Base-by-base conservation (phyloP, 805 yeast genomes). In the Wickerhamiella bombiphila region DNA sequence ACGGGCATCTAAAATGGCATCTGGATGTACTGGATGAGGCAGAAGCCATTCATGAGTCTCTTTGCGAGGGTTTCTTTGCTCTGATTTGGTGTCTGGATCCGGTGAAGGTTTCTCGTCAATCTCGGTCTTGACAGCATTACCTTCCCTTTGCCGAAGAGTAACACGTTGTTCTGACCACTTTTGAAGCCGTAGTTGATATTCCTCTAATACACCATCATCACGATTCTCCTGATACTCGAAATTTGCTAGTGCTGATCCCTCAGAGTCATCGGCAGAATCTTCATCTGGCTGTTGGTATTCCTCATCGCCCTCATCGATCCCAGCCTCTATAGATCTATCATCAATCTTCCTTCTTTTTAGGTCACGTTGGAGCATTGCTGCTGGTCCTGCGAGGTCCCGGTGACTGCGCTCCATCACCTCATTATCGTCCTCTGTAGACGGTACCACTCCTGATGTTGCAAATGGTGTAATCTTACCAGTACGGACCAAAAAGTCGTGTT, bases 381-480 rank as follows among this genome's bases (percentile, higher is more conserved):
- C 45, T 1, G 50, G 57, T 11, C 54, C 58, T 13, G 54, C 61
- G 2, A 60, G 66, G 3, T 52, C 48, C 9, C 46, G 49, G 29
- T 64, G 65, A 14, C 61, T 65, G 47, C 82, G 79, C 2, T 32
- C 21, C 2, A 18, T 34, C 29, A 66, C 64, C 16, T 21, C 29
- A 6, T 71, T 59, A 16, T 30, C 33, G 13, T 16, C 22, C 18
- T 13, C 11, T 6, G 22, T 17, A 22, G 72, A 70, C n/a, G n/a
- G n/a, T n/a, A n/a, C n/a, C n/a, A n/a, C n/a, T n/a, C n/a, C n/a
- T n/a, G n/a, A n/a, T 26, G 24, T 39, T 8, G 95, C 93, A 63
- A 91, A 91, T 0, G 97, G 97, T 0, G 98, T 91, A 39, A 85
- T 72, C 54, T 83, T 76, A 21, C 98, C 98, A 0, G 88, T 86